A percentile compares a stretch with the other conserved stretches of the same genome.
Evolutionary conservation across 2,329 filamentous ascomycete species (phyloP).

Genomic region (Paraphaeosphaeria minitans): DNA sequence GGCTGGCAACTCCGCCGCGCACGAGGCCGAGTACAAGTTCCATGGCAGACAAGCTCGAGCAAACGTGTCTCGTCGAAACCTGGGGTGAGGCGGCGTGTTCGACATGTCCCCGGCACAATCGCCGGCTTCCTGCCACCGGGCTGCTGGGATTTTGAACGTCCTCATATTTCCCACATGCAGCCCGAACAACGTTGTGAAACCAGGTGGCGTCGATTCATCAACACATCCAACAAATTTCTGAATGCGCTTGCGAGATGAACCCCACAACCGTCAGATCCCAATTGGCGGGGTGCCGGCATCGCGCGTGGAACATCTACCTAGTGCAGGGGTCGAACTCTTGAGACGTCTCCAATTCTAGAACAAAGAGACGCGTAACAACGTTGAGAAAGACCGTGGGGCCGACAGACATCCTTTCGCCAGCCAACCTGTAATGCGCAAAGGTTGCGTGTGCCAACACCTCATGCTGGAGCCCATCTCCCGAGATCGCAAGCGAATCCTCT

Average conservation of each 20-base stretch:
- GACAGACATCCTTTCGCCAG: neutral
- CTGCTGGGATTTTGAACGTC: neutral
- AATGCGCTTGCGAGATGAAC: neutral
- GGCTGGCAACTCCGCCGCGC: neutral
- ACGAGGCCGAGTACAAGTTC: neutral
- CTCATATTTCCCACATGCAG: constrained; percentile 2
- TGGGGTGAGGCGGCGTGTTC: neutral
- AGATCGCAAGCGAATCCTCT: neutral
- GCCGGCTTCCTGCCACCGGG: neutral
- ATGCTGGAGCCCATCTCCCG: constrained; percentile 1
- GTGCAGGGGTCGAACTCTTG: neutral
- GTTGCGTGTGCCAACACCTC: neutral
- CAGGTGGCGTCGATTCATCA: neutral
- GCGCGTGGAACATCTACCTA: neutral
- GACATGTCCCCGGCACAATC: neutral
- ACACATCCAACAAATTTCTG: neutral
- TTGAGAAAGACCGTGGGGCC: neutral
- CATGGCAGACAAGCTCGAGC: neutral
- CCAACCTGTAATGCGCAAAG: neutral
- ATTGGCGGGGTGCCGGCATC: neutral
- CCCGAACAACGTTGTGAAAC: neutral
- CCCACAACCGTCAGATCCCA: constrained; percentile 1
- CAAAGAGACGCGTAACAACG: neutral
- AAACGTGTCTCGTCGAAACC: neutral
- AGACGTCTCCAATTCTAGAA: constrained; percentile 1